Percentiles rank a stretch among this genome's conserved stretches.
These are phyloP conservation scores for Umbelopsis sp. DNA, from an alignment of 371 early-diverging fungal genomes.

Conservation along the genomic window DNA sequence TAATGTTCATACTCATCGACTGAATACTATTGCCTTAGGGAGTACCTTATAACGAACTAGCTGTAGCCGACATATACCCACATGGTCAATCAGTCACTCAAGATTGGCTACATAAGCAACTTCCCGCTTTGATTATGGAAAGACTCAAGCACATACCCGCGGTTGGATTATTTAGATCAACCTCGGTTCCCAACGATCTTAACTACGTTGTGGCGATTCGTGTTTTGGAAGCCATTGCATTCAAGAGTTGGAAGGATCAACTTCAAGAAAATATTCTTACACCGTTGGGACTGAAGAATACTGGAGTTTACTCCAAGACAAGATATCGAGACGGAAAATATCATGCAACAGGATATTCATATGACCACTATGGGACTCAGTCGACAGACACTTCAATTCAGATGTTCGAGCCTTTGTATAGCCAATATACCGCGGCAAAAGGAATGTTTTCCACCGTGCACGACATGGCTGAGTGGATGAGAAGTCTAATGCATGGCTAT, in stretches of 20 bases:
- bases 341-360: neutral
- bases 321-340: neutral
- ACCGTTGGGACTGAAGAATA: neutral
- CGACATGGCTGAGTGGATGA: conserved; percentile 1
- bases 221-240: neutral
- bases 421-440: neutral
- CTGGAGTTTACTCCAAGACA: neutral
- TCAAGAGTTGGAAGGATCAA: neutral
- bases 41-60: neutral
- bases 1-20: neutral
- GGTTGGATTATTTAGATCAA: neutral
- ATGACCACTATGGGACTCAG: neutral
- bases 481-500: neutral
- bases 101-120: neutral
- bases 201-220: neutral
- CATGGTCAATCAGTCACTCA: neutral
- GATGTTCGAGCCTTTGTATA: neutral
- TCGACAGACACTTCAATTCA: neutral
- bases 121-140: neutral
- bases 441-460: neutral
- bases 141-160: neutral
- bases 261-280: neutral
- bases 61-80: neutral
- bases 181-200: neutral
- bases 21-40: neutral